These are phyloP conservation scores for Glebionis coronaria DNA, from an alignment of 129 eudicot genomes.

Conservation along the genomic window DNA sequence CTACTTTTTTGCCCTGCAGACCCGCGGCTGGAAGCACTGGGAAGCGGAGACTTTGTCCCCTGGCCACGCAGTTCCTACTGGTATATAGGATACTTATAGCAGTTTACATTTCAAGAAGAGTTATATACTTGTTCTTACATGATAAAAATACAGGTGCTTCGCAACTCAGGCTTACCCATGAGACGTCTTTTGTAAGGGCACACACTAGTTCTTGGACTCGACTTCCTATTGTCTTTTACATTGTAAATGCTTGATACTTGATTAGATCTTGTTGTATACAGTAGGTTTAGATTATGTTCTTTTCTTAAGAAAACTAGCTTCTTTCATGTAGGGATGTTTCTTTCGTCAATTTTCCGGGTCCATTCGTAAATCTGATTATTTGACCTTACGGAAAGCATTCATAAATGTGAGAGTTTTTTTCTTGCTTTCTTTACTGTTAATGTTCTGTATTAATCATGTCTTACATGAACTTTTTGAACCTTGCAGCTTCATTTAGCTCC, in stretches of 20 bases:
- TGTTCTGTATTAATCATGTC: not conserved
- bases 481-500: slow-evolving; percentile 81
- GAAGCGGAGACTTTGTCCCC: not conserved
- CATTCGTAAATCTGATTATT: slow-evolving; percentile 70
- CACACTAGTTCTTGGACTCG: slow-evolving; percentile 73
- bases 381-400: slow-evolving; percentile 88
- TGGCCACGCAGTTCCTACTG: not conserved
- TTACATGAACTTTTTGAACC: not conserved
- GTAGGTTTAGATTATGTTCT: slow-evolving; percentile 8
- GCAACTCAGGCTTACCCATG: slow-evolving; percentile 72
- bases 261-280: not conserved
- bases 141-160: slow-evolving; percentile 57
- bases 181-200: slow-evolving; percentile 82
- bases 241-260: too few species aligned
- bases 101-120: too few species aligned
- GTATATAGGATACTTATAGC: not conserved
- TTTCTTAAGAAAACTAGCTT: not conserved
- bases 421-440: not conserved
- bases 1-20: not conserved
- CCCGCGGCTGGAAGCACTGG: not conserved
- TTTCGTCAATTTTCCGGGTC: slow-evolving; percentile 76
- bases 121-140: too few species aligned
- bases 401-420: slow-evolving; percentile 51
- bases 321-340: slow-evolving; percentile 69
- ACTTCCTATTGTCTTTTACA: slow-evolving; percentile 50